Evolutionary conservation across 805 yeast genomes (phyloP).

Genomic region (Candida sithepensis): DNA sequence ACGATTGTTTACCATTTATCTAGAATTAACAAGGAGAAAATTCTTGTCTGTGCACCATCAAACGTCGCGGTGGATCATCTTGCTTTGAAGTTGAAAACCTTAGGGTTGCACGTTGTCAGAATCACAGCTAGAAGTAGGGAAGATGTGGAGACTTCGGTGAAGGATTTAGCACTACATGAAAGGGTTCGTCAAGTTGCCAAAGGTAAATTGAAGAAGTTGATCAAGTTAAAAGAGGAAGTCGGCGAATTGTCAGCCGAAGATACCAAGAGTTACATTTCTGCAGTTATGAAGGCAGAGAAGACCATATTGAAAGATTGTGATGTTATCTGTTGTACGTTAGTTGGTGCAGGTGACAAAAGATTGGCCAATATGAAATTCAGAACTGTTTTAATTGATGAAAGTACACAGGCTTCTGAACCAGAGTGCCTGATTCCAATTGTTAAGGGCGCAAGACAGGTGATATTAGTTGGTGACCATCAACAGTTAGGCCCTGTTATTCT

Average conservation of each 20-base stretch:
- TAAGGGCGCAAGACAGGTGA: slow-evolving; percentile 84
- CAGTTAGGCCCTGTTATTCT: slow-evolving; percentile 91
- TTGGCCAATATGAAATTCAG: slow-evolving; percentile 55
- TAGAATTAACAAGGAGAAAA: slow-evolving; percentile 55
- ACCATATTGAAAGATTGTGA: slow-evolving; percentile 54
- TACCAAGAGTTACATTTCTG: slow-evolving; percentile 38
- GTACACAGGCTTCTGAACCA: slow-evolving; percentile 93
- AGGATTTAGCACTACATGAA: slow-evolving; percentile 54
- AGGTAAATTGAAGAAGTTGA: slow-evolving; percentile 55
- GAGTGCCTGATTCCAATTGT: slow-evolving; percentile 86
- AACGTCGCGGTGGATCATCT: slow-evolving; percentile 94
- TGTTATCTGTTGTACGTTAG: slow-evolving; percentile 88
- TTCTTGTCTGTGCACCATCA: slow-evolving; percentile 92
- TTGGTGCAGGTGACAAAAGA: slow-evolving; percentile 82
- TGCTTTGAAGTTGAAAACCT: slow-evolving; percentile 62
- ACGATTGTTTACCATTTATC: slow-evolving; percentile 77
- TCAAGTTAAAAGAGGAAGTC: slow-evolving; percentile 54
- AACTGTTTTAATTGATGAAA: slow-evolving; percentile 85
- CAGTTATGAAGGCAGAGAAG: slow-evolving; percentile 46
- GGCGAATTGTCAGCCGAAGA: slow-evolving; percentile 68
- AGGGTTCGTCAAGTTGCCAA: slow-evolving; percentile 45
- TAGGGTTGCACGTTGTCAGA: slow-evolving; percentile 78
- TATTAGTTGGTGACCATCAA: slow-evolving; percentile 90
- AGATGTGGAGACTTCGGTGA: slow-evolving; percentile 66
- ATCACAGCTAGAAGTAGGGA: slow-evolving; percentile 75